These are phyloP conservation scores for Prunus dulcis DNA, from an alignment of 306 rosid species.

Conservation along the genomic window DNA sequence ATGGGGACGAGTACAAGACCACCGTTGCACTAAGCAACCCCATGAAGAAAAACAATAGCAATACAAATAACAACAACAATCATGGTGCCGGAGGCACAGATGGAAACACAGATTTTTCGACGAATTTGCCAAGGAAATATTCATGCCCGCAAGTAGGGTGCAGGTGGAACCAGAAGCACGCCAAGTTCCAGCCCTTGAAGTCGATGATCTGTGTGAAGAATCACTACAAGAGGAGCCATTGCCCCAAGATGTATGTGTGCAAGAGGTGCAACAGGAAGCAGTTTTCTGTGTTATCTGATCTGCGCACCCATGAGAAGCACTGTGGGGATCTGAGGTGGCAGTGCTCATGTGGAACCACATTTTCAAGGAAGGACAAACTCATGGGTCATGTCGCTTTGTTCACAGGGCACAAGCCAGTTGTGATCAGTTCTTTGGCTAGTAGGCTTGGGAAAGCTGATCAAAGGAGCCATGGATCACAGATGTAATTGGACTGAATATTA, in stretches of 20 bases:
- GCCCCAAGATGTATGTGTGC: constrained; percentile 94
- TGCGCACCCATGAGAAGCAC: constrained; percentile 92
- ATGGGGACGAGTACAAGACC: constrained; percentile 84
- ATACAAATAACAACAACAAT: neutral
- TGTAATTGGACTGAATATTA: neutral
- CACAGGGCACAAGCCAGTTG: constrained; percentile 56
- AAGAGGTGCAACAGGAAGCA: constrained; percentile 81
- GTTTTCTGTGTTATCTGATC: constrained; percentile 85
- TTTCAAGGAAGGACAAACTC: constrained; percentile 94
- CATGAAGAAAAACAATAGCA: constrained; percentile 29
- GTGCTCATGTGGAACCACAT: constrained; percentile 89
- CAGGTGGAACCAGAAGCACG: constrained; percentile 79
- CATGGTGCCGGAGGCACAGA: neutral
- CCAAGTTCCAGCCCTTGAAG: constrained; percentile 83
- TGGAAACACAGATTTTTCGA: constrained; percentile 14
- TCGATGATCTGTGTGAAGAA: constrained; percentile 92
- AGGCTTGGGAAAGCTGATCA: constrained; percentile 17
- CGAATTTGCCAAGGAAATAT: constrained; percentile 47
- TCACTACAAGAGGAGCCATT: constrained; percentile 91
- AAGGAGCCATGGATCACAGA: constrained; percentile 2
- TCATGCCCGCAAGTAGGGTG: constrained; percentile 95
- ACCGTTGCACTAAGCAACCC: constrained; percentile 76
- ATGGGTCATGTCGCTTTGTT: constrained; percentile 86
- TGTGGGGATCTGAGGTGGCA: constrained; percentile 88
- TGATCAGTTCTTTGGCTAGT: constrained; percentile 1